Conservation (phyloP, 768 basidiomycete species). For the Coprinopsis sp. region DNA sequence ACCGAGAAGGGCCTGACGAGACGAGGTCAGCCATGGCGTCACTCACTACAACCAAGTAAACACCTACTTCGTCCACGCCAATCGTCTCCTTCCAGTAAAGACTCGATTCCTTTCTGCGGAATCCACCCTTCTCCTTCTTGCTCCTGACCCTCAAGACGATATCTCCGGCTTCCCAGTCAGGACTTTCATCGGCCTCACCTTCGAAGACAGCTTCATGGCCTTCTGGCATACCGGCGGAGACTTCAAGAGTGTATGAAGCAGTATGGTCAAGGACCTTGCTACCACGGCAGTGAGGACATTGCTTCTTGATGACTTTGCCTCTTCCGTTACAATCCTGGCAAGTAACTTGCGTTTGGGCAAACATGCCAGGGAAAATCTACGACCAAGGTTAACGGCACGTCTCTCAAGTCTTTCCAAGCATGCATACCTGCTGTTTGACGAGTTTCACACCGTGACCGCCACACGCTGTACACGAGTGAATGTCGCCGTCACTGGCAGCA, state of each 20-base stretch:
- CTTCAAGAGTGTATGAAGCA: conserved; percentile 80
- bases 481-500: conserved; percentile 83
- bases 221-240: conserved; percentile 86
- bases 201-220: conserved; percentile 91
- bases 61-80: conserved; percentile 78
- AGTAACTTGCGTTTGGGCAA: conserved; percentile 78
- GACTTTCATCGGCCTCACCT: conserved; percentile 94
- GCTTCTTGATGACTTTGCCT: conserved; percentile 69
- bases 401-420: neutral
- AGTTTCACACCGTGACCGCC: conserved; percentile 82
- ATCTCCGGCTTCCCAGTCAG: conserved; percentile 96
- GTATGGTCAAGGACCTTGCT: conserved; percentile 77
- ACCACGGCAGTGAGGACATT: conserved; percentile 80
- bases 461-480: conserved; percentile 83
- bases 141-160: conserved; percentile 82
- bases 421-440: conserved; percentile 67
- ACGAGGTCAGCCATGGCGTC: neutral
- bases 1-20: conserved; percentile 94
- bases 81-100: conserved; percentile 92
- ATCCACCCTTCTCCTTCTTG: conserved; percentile 71
- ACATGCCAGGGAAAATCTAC: conserved; percentile 93
- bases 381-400: neutral
- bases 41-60: neutral
- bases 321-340: conserved; percentile 84
- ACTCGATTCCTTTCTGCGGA: conserved; percentile 84